Evolutionary conservation across 2,329 filamentous ascomycete species (phyloP).

Genomic region (Beauveria pseudobassiana): DNA sequence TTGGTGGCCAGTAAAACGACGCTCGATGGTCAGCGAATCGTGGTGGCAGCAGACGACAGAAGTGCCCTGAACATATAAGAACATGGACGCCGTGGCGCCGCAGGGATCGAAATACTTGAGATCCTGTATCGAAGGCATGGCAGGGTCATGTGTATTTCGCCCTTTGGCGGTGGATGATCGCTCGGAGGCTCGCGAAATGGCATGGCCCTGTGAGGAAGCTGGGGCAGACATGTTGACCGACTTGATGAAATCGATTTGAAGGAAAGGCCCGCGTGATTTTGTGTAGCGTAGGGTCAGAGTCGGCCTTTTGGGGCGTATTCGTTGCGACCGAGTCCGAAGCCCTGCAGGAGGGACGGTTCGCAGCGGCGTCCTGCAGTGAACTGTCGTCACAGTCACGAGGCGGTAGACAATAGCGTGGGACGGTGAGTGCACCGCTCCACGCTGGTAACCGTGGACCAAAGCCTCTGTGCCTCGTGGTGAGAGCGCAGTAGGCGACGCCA

Average conservation of each 20-base stretch:
- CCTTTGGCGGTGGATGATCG: constrained; percentile 43
- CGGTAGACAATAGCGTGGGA: constrained; percentile 26
- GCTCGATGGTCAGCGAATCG: constrained; percentile 83
- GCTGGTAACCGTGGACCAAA: constrained; percentile 23
- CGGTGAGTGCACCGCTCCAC: constrained; percentile 34
- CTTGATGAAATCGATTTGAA: constrained; percentile 22
- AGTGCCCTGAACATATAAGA: constrained; percentile 79
- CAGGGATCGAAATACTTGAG: constrained; percentile 70
- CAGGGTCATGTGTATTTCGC: constrained; percentile 31
- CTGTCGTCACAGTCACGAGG: constrained; percentile 13
- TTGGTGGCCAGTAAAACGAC: constrained; percentile 74
- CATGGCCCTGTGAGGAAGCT: constrained; percentile 50
- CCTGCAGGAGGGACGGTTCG: constrained; percentile 18
- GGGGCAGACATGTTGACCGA: constrained; percentile 50
- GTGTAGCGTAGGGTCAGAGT: constrained; percentile 13
- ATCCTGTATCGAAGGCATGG: constrained; percentile 42
- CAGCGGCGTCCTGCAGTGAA: constrained; percentile 17
- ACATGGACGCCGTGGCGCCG: constrained; percentile 82
- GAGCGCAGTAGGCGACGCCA: constrained; percentile 19
- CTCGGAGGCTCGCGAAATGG: constrained; percentile 50
- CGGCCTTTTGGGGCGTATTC: constrained; percentile 4
- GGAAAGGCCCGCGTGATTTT: neutral
- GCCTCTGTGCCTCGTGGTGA: constrained; percentile 20
- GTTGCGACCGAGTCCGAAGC: constrained; percentile 13
- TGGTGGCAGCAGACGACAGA: constrained; percentile 84